These are phyloP conservation scores for Jatropha curcas DNA, from an alignment of 345 rosid genomes.

Conservation along the genomic window DNA sequence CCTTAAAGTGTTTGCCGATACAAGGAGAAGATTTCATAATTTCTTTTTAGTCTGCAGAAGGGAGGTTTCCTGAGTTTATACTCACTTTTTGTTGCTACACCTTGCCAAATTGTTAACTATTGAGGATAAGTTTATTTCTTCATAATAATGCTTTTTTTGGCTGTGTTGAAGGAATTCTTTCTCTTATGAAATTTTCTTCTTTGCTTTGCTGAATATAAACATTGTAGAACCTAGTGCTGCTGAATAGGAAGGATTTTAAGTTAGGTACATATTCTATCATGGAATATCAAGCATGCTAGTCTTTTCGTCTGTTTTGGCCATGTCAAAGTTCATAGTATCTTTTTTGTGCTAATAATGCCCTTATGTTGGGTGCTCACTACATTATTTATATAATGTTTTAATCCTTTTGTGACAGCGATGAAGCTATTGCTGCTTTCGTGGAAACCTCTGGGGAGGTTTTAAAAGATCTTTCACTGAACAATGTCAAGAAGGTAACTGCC, in stretches of 20 bases:
- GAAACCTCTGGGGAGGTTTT: slow-evolving; percentile 69
- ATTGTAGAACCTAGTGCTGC: background rate
- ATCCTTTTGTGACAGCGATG: slow-evolving; percentile 54
- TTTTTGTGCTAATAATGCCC: too few species aligned
- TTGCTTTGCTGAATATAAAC: background rate
- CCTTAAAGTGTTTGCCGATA: background rate
- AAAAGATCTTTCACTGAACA: slow-evolving; percentile 69
- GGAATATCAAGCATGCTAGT: background rate
- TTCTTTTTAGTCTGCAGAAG: background rate
- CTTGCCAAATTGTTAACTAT: background rate
- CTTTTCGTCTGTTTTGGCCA: background rate
- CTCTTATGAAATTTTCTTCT: background rate
- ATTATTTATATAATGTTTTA: background rate
- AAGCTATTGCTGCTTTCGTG: slow-evolving; percentile 87
- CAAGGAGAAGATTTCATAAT: background rate
- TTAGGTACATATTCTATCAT: background rate
- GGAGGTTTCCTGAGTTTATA: background rate
- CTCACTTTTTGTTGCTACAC: background rate
- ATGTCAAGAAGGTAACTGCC: slow-evolving; percentile 56
- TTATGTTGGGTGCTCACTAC: slow-evolving; percentile 9
- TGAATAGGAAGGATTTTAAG: background rate
- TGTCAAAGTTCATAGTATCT: background rate
- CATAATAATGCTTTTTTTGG: background rate
- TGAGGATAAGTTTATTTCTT: background rate
- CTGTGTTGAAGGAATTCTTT: slow-evolving; percentile 1